Evolutionary conservation across 2,329 filamentous ascomycete genomes (phyloP).

Genomic region (Aspergillus intermedius): DNA sequence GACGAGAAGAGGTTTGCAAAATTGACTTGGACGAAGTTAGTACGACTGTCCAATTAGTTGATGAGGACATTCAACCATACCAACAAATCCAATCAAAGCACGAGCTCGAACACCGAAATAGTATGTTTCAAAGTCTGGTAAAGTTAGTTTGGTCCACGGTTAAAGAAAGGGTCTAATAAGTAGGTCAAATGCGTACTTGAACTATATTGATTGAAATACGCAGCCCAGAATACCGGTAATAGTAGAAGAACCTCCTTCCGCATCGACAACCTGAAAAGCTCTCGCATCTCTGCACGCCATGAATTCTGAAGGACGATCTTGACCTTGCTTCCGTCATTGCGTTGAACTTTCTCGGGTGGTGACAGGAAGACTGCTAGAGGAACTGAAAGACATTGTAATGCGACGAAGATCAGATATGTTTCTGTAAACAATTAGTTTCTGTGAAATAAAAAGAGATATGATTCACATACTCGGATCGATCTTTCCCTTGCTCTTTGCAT

Average conservation of each 20-base stretch:
- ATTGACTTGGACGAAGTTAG: constrained; percentile 19
- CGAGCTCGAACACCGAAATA: constrained; percentile 44
- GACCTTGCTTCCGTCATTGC: constrained; percentile 36
- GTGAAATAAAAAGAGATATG: not conserved
- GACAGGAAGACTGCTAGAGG: constrained; percentile 36
- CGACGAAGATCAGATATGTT: constrained; percentile 41
- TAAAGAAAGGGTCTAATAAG: not conserved
- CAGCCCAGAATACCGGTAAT: constrained; percentile 40
- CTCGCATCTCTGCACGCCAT: constrained; percentile 35
- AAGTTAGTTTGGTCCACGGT: constrained; percentile 1
- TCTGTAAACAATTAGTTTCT: constrained; percentile 9
- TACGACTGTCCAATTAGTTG: too few relatives aligned
- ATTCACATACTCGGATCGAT: constrained; percentile 16
- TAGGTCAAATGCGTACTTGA: constrained; percentile 20
- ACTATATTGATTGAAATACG: constrained; percentile 41
- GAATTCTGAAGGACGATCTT: constrained; percentile 31
- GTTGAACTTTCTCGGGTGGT: constrained; percentile 38
- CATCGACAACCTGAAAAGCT: constrained; percentile 25
- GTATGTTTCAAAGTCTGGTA: constrained; percentile 43
- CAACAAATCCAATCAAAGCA: constrained; percentile 43
- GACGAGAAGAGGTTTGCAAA: constrained; percentile 40
- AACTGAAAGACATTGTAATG: constrained; percentile 31
- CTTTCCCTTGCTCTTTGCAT: constrained; percentile 17
- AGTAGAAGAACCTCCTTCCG: constrained; percentile 32
- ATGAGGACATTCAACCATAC: constrained; percentile 7